phyloP scores from a whole-genome alignment of 176 grass and related monocot species.

The Saccharum spontaneum region DNA sequence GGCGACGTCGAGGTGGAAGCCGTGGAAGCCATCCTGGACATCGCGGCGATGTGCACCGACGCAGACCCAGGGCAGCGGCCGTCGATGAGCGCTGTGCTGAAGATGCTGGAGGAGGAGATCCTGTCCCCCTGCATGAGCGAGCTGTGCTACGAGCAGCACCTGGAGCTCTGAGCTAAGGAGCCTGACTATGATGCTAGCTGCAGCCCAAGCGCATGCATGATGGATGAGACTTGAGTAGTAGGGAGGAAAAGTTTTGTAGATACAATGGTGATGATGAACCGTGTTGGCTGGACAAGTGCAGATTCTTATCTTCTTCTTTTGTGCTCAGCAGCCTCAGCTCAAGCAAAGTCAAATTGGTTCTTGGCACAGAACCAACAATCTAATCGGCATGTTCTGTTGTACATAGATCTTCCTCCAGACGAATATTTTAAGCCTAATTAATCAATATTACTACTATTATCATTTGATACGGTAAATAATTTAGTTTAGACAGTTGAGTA shows the following conservation, averaged over 20 bases:
- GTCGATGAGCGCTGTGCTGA: slow-evolving; percentile 72
- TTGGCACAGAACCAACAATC: slow-evolving; percentile 25
- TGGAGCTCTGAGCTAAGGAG: slow-evolving; percentile 55
- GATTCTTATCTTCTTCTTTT: slow-evolving; percentile 10
- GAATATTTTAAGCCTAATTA: too few relatives aligned
- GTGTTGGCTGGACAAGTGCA: slow-evolving; percentile 28
- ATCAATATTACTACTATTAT: too few relatives aligned
- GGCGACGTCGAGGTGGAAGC: slow-evolving; percentile 77
- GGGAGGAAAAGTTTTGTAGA: slow-evolving; percentile 38
- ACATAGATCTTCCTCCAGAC: slow-evolving; percentile 27
- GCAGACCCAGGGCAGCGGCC: slow-evolving; percentile 69
- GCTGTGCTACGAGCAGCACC: slow-evolving; percentile 67
- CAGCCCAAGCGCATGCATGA: neutral
- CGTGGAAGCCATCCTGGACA: slow-evolving; percentile 81
- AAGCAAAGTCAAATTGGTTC: slow-evolving; percentile 18
- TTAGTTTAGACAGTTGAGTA: too few relatives aligned
- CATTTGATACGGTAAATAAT: too few relatives aligned
- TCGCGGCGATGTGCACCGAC: slow-evolving; percentile 90
- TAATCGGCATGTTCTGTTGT: neutral
- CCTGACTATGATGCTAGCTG: neutral
- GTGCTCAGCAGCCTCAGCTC: neutral
- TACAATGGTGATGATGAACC: slow-evolving; percentile 25
- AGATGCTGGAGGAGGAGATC: slow-evolving; percentile 98
- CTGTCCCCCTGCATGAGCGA: slow-evolving; percentile 78
- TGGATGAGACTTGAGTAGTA: neutral